A percentile compares a stretch with the other conserved stretches of the same genome.
phyloP scores from a whole-genome alignment of 441 rosid genomes.

The Biscutella laevigata region DNA sequence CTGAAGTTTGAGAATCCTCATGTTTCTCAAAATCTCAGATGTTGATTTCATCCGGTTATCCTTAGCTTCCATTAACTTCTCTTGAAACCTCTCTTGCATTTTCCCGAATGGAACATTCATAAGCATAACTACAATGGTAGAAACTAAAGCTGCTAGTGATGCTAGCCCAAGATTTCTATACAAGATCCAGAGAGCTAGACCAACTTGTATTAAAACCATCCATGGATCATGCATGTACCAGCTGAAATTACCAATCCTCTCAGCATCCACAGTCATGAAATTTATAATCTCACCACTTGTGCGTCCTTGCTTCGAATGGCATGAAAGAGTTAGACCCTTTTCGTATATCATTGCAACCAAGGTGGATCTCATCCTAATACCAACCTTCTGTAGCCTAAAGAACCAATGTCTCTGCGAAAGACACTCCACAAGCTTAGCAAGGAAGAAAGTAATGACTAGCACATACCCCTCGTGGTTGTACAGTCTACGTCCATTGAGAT shows the following conservation, averaged over 20 bases:
- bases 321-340: slow-evolving; percentile 43
- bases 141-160: slow-evolving; percentile 34
- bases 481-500: slow-evolving; percentile 47
- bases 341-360: slow-evolving; percentile 38
- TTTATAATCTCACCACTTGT: slow-evolving; percentile 52
- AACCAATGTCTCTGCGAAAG: slow-evolving; percentile 40
- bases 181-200: slow-evolving; percentile 43
- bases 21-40: slow-evolving; percentile 35
- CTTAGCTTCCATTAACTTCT: slow-evolving; percentile 36
- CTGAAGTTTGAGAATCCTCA: slow-evolving; percentile 43
- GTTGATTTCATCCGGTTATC: slow-evolving; percentile 36
- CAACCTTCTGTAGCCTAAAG: slow-evolving; percentile 38
- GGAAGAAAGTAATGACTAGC: slow-evolving; percentile 36
- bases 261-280: slow-evolving; percentile 47
- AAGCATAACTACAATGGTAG: slow-evolving; percentile 32
- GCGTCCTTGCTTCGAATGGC: slow-evolving; percentile 34
- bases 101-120: slow-evolving; percentile 41
- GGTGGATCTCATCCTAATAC: slow-evolving; percentile 36
- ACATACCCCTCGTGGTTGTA: slow-evolving; percentile 32
- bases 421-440: slow-evolving; percentile 45
- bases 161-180: slow-evolving; percentile 46
- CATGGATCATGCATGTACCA: slow-evolving; percentile 54
- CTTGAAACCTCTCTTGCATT: slow-evolving; percentile 37
- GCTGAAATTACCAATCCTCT: slow-evolving; percentile 35
- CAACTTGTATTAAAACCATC: slow-evolving; percentile 40